These are phyloP conservation scores for Chaetothyriales sp. DNA, from an alignment of 2,329 filamentous ascomycete genomes.

Conservation along the genomic window DNA sequence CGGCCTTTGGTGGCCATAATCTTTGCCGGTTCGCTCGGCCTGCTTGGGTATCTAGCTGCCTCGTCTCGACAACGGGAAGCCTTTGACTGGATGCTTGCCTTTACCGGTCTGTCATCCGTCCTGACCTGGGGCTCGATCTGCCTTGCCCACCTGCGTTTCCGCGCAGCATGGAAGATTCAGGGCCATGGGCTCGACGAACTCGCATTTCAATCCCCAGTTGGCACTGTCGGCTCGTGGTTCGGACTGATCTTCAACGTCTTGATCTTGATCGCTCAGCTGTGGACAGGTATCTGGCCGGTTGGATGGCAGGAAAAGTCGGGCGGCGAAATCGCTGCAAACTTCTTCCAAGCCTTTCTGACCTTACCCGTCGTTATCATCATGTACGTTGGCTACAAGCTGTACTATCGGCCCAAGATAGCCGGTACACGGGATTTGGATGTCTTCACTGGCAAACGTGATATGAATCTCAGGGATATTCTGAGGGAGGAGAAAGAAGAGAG, in stretches of 20 bases:
- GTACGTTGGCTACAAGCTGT: conserved; percentile 63
- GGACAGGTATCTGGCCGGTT: conserved; percentile 19
- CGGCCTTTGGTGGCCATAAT: conserved; percentile 30
- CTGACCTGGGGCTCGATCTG: conserved; percentile 55
- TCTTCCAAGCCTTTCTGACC: conserved; percentile 22
- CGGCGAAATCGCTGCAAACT: conserved; percentile 14
- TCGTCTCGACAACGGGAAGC: conserved; percentile 34
- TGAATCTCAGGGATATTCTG: conserved; percentile 64
- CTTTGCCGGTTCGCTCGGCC: conserved; percentile 26
- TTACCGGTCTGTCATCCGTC: conserved; percentile 47
- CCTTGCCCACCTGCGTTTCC: conserved; percentile 53
- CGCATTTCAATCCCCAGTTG: conserved; percentile 45
- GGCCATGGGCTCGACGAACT: conserved; percentile 49
- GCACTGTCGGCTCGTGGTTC: conserved; percentile 47
- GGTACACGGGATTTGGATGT: conserved; percentile 65
- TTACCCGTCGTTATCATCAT: conserved; percentile 26
- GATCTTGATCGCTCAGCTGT: conserved; percentile 38
- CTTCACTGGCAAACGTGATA: conserved; percentile 66
- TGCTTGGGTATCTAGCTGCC: conserved; percentile 28
- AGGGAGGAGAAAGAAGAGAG: conserved; percentile 66
- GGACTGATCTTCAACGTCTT: conserved; percentile 43
- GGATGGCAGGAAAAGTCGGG: conserved; percentile 11
- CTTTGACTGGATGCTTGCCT: conserved; percentile 49
- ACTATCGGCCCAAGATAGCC: conserved; percentile 53
- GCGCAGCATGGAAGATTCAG: conserved; percentile 42